Evolutionary conservation across 805 yeast species (phyloP), one percentile per base, ranked within the genome.

Genomic region (Candida nanaspora): DNA sequence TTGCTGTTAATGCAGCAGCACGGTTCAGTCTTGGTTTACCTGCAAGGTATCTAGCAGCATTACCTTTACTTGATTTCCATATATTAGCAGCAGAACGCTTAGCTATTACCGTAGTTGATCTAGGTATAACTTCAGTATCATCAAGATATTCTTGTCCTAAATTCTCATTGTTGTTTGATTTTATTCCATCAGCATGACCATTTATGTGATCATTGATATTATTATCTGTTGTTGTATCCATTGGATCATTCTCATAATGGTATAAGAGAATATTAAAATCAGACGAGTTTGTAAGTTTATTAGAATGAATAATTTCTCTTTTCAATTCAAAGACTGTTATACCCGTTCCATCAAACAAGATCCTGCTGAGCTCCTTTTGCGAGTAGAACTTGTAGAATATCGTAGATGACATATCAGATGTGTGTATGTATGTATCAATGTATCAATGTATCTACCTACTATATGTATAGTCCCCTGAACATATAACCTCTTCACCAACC

Each of bases 291-390:
- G 89, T 87, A 14, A 93, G 68, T 51, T 79, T 84, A 61, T 89
- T 91, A 31, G 80, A 86, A 16, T 72, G 61, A 33, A 93, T 83
- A 39, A 93, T 87, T 51, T 93, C 98, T 46, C 91, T 80, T 62
- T 93, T 93, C 45, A 93, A 66, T 56, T 93, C 99, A 63, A 91
- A 93, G 1, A 89, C 95, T 2, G 95, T 86, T 33, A 93, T 78
- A 23, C 98, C 97, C 0, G 98, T 91, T 18, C 98, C 99, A 59
- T 93, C 98, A 56, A 93, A 93, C 36, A 81, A 73, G 22, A 93
- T 77, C 33, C 94, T 74, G 1, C 85, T 78, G 23, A 85, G 81
- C 33, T 76, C 80, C 53, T 80, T 82, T 59, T 89, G 96, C 14
- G 95, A 91, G 45, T 78, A 66, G 62, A 93, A 91, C 56, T 79